phyloP scores from a whole-genome alignment of 1,284 basidiomycete genomes.

The Salmacisia buchloeana region DNA sequence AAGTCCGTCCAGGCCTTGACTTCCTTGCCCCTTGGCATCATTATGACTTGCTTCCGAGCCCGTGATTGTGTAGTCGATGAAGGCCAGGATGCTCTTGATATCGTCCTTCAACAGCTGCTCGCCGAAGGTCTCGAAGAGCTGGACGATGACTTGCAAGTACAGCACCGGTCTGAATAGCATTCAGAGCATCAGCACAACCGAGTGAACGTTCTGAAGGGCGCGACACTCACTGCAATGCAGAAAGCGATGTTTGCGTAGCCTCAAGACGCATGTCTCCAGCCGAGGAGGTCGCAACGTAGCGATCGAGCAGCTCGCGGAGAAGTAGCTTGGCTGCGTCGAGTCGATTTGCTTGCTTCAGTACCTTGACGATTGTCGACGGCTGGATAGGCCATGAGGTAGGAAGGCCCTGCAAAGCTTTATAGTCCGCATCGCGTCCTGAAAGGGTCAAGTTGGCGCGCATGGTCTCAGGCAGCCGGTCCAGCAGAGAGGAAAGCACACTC shows the following conservation, averaged over 20 bases:
- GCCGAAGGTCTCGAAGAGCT: slow-evolving; percentile 42
- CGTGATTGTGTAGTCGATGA: slow-evolving; percentile 38
- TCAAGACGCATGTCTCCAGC: slow-evolving; percentile 15
- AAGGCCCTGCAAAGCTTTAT: slow-evolving; percentile 22
- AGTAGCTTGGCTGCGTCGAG: slow-evolving; percentile 23
- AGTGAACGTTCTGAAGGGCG: not conserved
- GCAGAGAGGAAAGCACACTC: not conserved
- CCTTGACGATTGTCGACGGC: slow-evolving; percentile 24
- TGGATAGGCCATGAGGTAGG: slow-evolving; percentile 22
- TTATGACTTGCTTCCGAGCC: not conserved
- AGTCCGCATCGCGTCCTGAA: not conserved
- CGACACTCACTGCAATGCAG: not conserved
- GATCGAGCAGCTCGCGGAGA: slow-evolving; percentile 23
- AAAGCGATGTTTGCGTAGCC: not conserved
- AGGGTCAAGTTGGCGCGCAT: not conserved
- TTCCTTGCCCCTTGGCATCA: not conserved
- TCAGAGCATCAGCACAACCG: not conserved
- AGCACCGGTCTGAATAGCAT: slow-evolving; percentile 11
- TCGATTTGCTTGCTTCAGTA: slow-evolving; percentile 23
- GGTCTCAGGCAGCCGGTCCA: not conserved
- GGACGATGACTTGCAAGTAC: slow-evolving; percentile 38
- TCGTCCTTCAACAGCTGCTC: slow-evolving; percentile 33
- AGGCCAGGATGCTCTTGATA: slow-evolving; percentile 28
- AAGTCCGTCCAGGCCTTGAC: too few species aligned
- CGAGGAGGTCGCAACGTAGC: slow-evolving; percentile 17